Evolutionary conservation across 202 grass and related monocot genomes (phyloP).

Genomic region (Setaria viridis): DNA sequence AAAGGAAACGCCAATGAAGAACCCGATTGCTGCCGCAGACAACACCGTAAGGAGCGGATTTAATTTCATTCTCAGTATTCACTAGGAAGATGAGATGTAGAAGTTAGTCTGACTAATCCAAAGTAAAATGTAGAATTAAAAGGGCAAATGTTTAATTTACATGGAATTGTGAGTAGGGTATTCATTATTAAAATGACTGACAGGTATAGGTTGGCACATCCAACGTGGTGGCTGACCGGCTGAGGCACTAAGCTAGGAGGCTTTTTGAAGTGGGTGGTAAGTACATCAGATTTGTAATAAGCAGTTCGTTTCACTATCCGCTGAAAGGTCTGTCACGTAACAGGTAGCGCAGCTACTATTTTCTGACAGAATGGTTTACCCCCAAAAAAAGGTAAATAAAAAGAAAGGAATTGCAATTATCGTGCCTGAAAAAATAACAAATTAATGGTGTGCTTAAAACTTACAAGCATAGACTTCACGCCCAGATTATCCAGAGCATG

Average conservation of each 20-base stretch:
- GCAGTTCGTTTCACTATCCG: background rate
- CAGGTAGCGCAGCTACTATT: background rate
- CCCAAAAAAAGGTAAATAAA: too few relatives aligned
- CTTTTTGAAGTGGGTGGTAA: too few relatives aligned
- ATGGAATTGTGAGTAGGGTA: background rate
- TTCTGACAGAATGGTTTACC: background rate
- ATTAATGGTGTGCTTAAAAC: background rate
- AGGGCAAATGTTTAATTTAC: background rate
- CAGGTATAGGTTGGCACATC: too few relatives aligned
- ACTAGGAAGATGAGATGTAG: background rate
- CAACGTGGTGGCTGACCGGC: too few relatives aligned
- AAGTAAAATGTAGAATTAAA: background rate
- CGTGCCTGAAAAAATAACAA: background rate
- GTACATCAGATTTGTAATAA: background rate
- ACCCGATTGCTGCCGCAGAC: slow-evolving; percentile 8
- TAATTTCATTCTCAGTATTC: slow-evolving; percentile 22
- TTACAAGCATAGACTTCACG: background rate
- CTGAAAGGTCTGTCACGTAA: background rate
- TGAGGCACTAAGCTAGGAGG: too few relatives aligned
- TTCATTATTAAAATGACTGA: too few relatives aligned
- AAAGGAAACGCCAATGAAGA: slow-evolving; percentile 45
- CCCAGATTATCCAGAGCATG: background rate
- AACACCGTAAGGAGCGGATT: background rate
- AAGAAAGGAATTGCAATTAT: background rate
- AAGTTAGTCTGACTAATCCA: background rate